A percentile compares a stretch with the other conserved stretches of the same genome.
These are phyloP conservation scores for Hypericum perforatum DNA, from an alignment of 345 rosid species.

Conservation along the genomic window DNA sequence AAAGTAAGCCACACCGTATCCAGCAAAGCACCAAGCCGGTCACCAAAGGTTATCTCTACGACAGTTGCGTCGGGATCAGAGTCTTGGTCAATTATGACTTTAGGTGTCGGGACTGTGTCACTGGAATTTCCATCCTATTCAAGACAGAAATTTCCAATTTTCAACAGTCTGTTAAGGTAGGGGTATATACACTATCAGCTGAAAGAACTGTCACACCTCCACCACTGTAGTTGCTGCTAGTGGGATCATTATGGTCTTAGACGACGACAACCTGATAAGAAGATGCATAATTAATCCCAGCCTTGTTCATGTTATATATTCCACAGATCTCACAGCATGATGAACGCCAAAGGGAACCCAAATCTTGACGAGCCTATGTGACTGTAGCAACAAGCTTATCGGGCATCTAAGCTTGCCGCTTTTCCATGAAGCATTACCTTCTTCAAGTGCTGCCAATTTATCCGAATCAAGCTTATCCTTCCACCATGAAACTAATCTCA, in stretches of 20 bases:
- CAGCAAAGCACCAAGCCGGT: slow-evolving; percentile 92
- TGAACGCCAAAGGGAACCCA: too few relatives aligned
- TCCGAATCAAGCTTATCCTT: too few relatives aligned
- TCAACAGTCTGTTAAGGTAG: background rate
- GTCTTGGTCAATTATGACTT: slow-evolving; percentile 82
- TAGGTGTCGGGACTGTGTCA: slow-evolving; percentile 43
- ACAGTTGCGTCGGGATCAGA: slow-evolving; percentile 73
- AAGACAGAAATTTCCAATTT: background rate
- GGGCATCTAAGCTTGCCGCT: too few relatives aligned
- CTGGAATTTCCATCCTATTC: slow-evolving; percentile 37
- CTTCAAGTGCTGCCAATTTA: too few relatives aligned
- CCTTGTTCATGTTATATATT: background rate
- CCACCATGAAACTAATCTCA: too few relatives aligned
- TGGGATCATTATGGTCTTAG: background rate
- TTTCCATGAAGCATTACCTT: too few relatives aligned
- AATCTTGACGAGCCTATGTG: too few relatives aligned
- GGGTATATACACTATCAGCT: background rate
- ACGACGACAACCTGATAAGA: background rate
- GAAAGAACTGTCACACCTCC: background rate
- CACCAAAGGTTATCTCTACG: slow-evolving; percentile 89
- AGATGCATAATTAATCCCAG: background rate
- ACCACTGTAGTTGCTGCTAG: background rate
- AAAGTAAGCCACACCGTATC: slow-evolving; percentile 46
- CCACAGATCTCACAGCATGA: too few relatives aligned
- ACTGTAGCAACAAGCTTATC: too few relatives aligned